Base-by-base conservation (phyloP, 257 asterid species). In the Solanum chaucha region DNA sequence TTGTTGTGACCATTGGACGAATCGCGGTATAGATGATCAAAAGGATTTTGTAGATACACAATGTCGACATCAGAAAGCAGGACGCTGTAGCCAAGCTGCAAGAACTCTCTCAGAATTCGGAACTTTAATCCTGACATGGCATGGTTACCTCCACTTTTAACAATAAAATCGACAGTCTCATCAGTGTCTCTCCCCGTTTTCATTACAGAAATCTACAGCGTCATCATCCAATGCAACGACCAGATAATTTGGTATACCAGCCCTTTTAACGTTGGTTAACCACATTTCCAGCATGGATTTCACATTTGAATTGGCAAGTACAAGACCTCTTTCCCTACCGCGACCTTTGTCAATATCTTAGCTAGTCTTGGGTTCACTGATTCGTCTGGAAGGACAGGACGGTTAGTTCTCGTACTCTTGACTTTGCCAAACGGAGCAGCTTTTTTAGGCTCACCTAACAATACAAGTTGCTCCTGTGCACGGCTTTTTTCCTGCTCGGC, bases 301-400 rank as follows among this genome's bases (percentile, higher is more conserved):
- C 88, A 88, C 90, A 58, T 86, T 86, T 22, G 88, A 88, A 86
- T 88, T 81, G 17, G 87, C 90, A 5, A 88, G 81, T 80, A 86
- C 88, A 86, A 88, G 35, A 88, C n/a, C 83, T 88, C 88, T 71
- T 86, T 88, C 70, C 61, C 61, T 22, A 88, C 86, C 6, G 90
- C 86, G 71, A 88, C 87, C 64, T 88, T 70, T 28, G 84, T 48
- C 85, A 88, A 71, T 30, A 86, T 70, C 85, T 88, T 86, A 46
- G 90, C 88, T 36, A 86, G 87, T 86, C 90, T 81, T 3, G 87
- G 88, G 55, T 88, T 88, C 41, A 88, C 90, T 13, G 88, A 88
- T 38, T 86, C 88, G 15, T 88, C 90, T 1, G 88, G 87, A 4
- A 86, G 41, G 67, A 86, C 88, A 61, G 17, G 46, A 32, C 61